These are phyloP conservation scores for Lactarius indigo DNA, from an alignment of 768 basidiomycete species.

Conservation along the genomic window DNA sequence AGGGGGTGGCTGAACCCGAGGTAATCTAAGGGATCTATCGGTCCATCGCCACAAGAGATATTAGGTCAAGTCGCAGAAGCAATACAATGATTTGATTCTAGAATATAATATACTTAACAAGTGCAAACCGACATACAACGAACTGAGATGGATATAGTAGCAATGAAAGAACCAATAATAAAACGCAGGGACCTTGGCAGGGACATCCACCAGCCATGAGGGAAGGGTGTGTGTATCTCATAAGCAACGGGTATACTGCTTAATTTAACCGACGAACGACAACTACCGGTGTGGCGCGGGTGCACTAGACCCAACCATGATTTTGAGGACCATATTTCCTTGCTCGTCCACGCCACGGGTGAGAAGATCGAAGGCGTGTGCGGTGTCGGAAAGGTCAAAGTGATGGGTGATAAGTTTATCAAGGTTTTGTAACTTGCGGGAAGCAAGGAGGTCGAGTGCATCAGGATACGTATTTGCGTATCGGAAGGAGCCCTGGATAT, in stretches of 20 bases:
- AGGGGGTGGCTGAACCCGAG: neutral
- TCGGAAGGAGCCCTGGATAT: conserved; percentile 88
- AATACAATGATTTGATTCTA: conserved; percentile 14
- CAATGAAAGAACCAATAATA: conserved; percentile 5
- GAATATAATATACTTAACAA: conserved; percentile 12
- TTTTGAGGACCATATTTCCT: conserved; percentile 84
- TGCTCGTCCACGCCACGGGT: conserved; percentile 71
- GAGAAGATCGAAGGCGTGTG: conserved; percentile 79
- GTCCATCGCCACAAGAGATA: neutral
- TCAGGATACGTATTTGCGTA: conserved; percentile 88
- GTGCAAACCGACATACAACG: conserved; percentile 2
- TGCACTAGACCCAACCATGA: conserved; percentile 59
- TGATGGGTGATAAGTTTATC: conserved; percentile 80
- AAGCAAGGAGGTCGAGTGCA: conserved; percentile 67
- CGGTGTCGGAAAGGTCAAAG: conserved; percentile 59
- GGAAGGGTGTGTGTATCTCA: conserved; percentile 1
- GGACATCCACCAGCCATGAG: conserved; percentile 7
- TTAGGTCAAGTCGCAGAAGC: neutral
- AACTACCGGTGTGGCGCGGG: conserved; percentile 11
- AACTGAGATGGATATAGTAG: neutral
- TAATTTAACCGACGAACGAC: conserved; percentile 9
- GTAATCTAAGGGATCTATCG: neutral
- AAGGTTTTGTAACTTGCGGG: conserved; percentile 60
- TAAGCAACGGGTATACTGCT: conserved; percentile 21
- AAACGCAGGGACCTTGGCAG: neutral